phyloP scores from a whole-genome alignment of 305 asterid genomes.

The Fraxinus baroniana region DNA sequence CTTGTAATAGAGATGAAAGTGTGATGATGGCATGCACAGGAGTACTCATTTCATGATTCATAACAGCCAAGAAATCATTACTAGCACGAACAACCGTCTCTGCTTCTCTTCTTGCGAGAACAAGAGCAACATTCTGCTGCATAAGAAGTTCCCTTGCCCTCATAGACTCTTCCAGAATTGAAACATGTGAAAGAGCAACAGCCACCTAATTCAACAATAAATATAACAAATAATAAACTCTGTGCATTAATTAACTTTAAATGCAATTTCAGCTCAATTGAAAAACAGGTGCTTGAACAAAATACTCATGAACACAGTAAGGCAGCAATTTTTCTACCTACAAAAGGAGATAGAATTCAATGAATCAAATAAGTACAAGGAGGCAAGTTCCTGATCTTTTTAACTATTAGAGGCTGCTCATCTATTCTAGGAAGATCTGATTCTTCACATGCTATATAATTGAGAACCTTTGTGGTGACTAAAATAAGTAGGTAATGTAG shows the following conservation, averaged over 20 bases:
- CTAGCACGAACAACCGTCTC: constrained; percentile 90
- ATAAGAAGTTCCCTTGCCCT: constrained; percentile 85
- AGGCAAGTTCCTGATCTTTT: too few relatives aligned
- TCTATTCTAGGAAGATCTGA: not conserved
- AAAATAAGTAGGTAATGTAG: not conserved
- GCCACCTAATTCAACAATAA: constrained; percentile 58
- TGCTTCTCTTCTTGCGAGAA: constrained; percentile 86
- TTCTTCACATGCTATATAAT: not conserved
- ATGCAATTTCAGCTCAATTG: constrained; percentile 18
- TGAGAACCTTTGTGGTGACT: not conserved
- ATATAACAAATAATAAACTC: constrained; percentile 15
- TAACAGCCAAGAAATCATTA: constrained; percentile 83
- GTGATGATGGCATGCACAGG: constrained; percentile 96
- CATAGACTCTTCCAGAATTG: constrained; percentile 93
- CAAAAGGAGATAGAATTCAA: not conserved
- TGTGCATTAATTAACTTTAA: not conserved
- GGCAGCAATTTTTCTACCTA: not conserved
- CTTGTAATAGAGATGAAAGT: constrained; percentile 83
- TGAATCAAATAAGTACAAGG: too few relatives aligned
- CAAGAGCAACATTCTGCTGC: constrained; percentile 90
- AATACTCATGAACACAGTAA: too few relatives aligned
- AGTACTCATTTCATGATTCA: constrained; percentile 98
- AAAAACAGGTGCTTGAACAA: too few relatives aligned
- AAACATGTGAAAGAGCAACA: constrained; percentile 95
- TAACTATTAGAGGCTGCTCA: too few relatives aligned